These are phyloP conservation scores for Pterula multifida DNA, from an alignment of 1,284 basidiomycete genomes.

Conservation along the genomic window DNA sequence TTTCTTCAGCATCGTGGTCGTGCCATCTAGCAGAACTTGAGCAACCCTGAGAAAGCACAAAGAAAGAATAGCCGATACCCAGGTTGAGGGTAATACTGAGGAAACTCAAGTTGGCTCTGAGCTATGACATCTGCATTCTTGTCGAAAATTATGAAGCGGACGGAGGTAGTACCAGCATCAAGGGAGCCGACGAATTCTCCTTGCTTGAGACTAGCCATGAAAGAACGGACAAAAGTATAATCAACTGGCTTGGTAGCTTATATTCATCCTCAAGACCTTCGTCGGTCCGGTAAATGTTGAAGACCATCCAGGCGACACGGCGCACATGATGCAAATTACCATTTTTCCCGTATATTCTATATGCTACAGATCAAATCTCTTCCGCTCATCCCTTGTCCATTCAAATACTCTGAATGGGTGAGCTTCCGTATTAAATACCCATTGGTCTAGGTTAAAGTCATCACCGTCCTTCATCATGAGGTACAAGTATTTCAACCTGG, in stretches of 20 bases:
- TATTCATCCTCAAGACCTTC: background rate
- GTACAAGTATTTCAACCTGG: slow-evolving; percentile 31
- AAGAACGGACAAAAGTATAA: background rate
- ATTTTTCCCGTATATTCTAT: background rate
- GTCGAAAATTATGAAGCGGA: slow-evolving; percentile 83
- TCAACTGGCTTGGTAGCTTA: background rate
- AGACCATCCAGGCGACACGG: too few species aligned
- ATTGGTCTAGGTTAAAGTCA: slow-evolving; percentile 37
- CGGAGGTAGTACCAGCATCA: slow-evolving; percentile 89
- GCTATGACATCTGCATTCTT: slow-evolving; percentile 80
- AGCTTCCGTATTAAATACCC: slow-evolving; percentile 58
- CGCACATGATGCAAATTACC: background rate
- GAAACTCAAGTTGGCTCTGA: slow-evolving; percentile 82
- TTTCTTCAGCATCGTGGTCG: slow-evolving; percentile 85
- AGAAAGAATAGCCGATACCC: slow-evolving; percentile 36
- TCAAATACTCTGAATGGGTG: slow-evolving; percentile 41
- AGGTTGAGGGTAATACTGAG: slow-evolving; percentile 83
- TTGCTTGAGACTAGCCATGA: slow-evolving; percentile 24
- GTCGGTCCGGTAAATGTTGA: background rate
- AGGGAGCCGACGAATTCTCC: slow-evolving; percentile 81
- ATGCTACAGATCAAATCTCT: background rate
- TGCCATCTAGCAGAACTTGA: slow-evolving; percentile 63
- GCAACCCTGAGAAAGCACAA: background rate
- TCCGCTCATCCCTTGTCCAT: slow-evolving; percentile 24
- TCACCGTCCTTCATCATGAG: slow-evolving; percentile 29